Percentiles rank a stretch among this genome's conserved stretches.
phyloP scores from a whole-genome alignment of 352 stramenopile genomes.

The Peronospora destructor region DNA sequence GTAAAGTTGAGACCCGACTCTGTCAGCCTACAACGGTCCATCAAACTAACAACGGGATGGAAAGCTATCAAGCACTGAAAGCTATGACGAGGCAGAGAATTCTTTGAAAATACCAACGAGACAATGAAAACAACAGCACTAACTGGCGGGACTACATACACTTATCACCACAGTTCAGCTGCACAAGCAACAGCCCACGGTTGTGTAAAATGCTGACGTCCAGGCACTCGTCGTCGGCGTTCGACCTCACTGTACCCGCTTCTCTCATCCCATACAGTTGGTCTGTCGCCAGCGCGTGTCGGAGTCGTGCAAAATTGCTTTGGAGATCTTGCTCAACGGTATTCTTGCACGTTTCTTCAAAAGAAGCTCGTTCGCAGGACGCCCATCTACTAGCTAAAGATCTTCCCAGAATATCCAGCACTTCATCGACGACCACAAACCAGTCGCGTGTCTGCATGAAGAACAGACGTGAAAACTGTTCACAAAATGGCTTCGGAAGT shows the following conservation, averaged over 20 bases:
- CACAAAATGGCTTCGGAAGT: constrained; percentile 9
- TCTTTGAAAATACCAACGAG: constrained; percentile 4
- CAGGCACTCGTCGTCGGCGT: not conserved
- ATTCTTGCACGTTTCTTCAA: constrained; percentile 11
- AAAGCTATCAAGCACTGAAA: not conserved
- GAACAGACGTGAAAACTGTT: constrained; percentile 9
- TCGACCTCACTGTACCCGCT: not conserved
- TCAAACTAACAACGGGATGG: too few species aligned
- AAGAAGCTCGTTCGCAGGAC: constrained; percentile 11
- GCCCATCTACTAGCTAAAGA: constrained; percentile 12
- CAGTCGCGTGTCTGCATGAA: constrained; percentile 10
- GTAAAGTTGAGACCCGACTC: too few species aligned
- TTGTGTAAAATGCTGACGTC: constrained; percentile 5
- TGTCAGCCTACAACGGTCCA: too few species aligned
- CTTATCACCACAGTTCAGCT: not conserved
- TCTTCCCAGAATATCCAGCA: constrained; percentile 17
- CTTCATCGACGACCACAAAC: constrained; percentile 10
- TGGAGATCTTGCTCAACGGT: constrained; percentile 9
- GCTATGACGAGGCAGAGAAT: constrained; percentile 7
- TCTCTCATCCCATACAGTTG: constrained; percentile 23
- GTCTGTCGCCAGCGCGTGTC: constrained; percentile 9
- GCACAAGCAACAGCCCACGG: not conserved
- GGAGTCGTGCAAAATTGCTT: constrained; percentile 19
- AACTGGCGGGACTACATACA: not conserved
- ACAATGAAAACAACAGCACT: not conserved